Percentiles rank a stretch among this genome's conserved stretches.
Conservation (phyloP, 75 land plant species). For the Sequoiadendron giganteum region DNA sequence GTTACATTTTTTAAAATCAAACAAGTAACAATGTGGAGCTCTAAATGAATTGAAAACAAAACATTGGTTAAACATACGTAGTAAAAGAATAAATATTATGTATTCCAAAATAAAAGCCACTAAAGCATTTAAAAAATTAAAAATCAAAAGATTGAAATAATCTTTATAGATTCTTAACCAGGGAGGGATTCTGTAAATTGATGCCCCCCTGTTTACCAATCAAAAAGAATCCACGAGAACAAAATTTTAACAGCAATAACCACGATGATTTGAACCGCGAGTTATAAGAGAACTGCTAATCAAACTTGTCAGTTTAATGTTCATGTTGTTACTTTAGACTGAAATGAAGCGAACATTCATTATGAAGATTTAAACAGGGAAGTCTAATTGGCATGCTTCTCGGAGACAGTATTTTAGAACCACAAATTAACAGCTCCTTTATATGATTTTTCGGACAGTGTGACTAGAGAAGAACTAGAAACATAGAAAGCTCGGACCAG, state of each 20-base stretch:
- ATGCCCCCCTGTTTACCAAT: not conserved
- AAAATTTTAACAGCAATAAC: not conserved
- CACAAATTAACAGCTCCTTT: not conserved
- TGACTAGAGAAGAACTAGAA: not conserved
- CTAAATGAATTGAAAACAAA: not conserved
- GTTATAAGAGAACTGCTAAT: not conserved
- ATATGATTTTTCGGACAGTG: not conserved
- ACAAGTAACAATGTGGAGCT: not conserved
- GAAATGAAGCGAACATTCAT: not conserved
- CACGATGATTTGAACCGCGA: not conserved
- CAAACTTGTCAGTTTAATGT: not conserved
- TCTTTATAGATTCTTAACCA: not conserved
- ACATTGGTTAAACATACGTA: not conserved
- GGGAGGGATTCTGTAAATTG: not conserved
- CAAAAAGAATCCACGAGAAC: not conserved
- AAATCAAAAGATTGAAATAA: not conserved
- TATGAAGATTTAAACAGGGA: not conserved
- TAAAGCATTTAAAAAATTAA: not conserved
- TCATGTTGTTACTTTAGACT: not conserved
- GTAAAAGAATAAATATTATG: too few relatives aligned
- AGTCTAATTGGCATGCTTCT: not conserved
- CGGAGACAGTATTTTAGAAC: not conserved
- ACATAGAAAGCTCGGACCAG: not conserved
- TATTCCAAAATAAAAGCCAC: not conserved
- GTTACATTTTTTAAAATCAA: not conserved